Conservation (phyloP, 192 early-diverging fungal species). For the Diversispora epigaea region DNA sequence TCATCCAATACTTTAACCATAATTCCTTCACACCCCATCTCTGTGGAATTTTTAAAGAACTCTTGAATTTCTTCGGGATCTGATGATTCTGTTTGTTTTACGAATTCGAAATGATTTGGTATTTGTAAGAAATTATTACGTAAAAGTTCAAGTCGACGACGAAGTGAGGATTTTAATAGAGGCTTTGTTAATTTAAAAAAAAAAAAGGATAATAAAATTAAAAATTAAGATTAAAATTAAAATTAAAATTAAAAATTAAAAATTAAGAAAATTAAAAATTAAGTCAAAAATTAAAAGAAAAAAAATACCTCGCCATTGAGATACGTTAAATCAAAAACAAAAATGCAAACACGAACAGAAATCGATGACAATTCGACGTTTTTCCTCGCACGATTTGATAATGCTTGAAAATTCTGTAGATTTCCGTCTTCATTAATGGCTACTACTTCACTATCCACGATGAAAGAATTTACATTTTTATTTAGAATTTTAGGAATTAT, state of each 20-base stretch:
- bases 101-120: constrained; percentile 70
- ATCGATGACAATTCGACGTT: constrained; percentile 72
- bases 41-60: constrained; percentile 62
- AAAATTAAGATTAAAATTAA: too few relatives aligned
- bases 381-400: constrained; percentile 78
- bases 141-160: constrained; percentile 64
- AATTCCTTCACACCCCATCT: constrained; percentile 82
- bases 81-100: constrained; percentile 61
- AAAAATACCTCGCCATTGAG: constrained; percentile 67
- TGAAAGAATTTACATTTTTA: constrained; percentile 67
- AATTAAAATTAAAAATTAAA: neutral
- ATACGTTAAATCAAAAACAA: constrained; percentile 84
- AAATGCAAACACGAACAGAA: constrained; percentile 75
- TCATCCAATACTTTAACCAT: constrained; percentile 86
- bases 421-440: constrained; percentile 77
- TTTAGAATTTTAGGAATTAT: constrained; percentile 56
- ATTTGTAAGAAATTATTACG: constrained; percentile 61
- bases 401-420: constrained; percentile 82
- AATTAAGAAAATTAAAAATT: neutral
- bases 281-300: neutral
- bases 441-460: constrained; percentile 86
- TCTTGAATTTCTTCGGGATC: constrained; percentile 76
- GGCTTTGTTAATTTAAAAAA: constrained; percentile 39
- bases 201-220: neutral
- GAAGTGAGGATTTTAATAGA: constrained; percentile 63